Evolutionary conservation across 1,139 yeast species (phyloP).

Genomic region (Pneumocystis canis): DNA sequence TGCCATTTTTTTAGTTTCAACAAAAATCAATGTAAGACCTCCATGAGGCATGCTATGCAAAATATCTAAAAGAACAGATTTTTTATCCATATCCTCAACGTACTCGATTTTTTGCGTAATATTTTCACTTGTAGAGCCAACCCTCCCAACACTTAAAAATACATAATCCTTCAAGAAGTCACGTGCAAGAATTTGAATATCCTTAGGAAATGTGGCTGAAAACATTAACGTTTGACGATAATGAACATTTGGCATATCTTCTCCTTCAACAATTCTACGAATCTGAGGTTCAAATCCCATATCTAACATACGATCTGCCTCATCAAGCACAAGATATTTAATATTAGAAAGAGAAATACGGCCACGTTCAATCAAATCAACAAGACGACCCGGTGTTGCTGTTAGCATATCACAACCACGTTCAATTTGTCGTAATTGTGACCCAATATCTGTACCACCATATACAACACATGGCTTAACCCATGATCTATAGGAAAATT

Average conservation of each 20-base stretch:
- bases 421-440: conserved; percentile 76
- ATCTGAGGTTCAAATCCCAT: conserved; percentile 99
- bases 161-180: conserved; percentile 92
- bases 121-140: conserved; percentile 94
- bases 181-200: conserved; percentile 90
- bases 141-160: conserved; percentile 94
- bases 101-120: conserved; percentile 85
- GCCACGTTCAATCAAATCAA: conserved; percentile 90
- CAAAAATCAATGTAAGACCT: conserved; percentile 84
- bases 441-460: conserved; percentile 92
- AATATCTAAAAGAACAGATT: conserved; percentile 78
- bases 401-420: conserved; percentile 91
- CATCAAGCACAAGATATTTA: conserved; percentile 88
- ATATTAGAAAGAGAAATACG: conserved; percentile 76
- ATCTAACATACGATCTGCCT: conserved; percentile 99
- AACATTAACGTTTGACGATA: conserved; percentile 95
- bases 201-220: conserved; percentile 97
- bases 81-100: conserved; percentile 92
- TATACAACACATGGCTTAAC: conserved; percentile 91
- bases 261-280: conserved; percentile 92
- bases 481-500: conserved; percentile 97
- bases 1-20: conserved; percentile 98
- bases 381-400: conserved; percentile 98
- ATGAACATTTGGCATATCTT: conserved; percentile 87
- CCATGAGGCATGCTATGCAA: conserved; percentile 56